Evolutionary conservation across 805 yeast species (phyloP).

Genomic region (Myxozyma lipomycoides): DNA sequence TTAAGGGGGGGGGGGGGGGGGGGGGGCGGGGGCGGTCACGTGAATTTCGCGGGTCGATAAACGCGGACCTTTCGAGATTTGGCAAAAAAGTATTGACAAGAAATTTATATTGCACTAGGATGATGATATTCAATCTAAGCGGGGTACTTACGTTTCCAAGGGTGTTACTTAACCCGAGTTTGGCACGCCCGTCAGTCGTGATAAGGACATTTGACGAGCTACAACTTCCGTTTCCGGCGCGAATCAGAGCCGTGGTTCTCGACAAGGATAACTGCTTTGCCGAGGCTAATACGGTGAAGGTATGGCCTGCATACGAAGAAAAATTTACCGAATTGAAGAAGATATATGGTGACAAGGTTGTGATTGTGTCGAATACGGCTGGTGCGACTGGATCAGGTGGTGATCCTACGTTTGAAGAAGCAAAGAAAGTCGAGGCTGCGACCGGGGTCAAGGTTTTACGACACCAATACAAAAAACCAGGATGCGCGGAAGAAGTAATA

Average conservation of each 20-base stretch:
- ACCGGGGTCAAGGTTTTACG: conserved; percentile 36
- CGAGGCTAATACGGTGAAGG: conserved; percentile 67
- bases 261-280: conserved; percentile 98
- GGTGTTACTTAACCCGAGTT: background rate
- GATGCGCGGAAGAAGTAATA: conserved; percentile 55
- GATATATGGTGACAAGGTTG: conserved; percentile 59
- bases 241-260: conserved; percentile 42
- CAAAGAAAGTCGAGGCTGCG: conserved; percentile 8
- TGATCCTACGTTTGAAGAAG: conserved; percentile 10
- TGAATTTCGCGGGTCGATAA: too few relatives aligned
- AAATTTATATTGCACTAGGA: background rate
- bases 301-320: conserved; percentile 64
- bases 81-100: too few relatives aligned
- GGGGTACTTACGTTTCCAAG: background rate
- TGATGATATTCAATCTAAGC: background rate
- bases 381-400: conserved; percentile 43
- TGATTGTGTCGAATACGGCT: conserved; percentile 89
- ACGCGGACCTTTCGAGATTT: too few relatives aligned
- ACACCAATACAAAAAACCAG: conserved; percentile 35
- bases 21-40: too few relatives aligned
- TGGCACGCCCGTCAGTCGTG: conserved; percentile 7
- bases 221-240: conserved; percentile 16
- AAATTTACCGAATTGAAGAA: conserved; percentile 15
- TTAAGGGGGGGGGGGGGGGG: too few relatives aligned
- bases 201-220: conserved; percentile 26